Conservation (phyloP, 306 rosid species). For the Echinosophora koreensis region DNA sequence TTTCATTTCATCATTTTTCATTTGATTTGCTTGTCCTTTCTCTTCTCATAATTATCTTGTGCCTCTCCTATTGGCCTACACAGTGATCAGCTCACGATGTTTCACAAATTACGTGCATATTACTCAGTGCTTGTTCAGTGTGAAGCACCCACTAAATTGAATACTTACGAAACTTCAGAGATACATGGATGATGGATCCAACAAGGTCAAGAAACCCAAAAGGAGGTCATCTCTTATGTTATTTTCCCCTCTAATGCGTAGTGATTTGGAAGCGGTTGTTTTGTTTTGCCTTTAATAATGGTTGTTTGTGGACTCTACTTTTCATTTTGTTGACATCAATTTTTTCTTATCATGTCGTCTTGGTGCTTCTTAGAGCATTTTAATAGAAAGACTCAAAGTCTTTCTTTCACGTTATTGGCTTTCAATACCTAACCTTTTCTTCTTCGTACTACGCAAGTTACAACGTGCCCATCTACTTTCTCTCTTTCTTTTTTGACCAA, state of each 20-base stretch:
- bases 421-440: background rate
- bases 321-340: background rate
- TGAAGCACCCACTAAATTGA: slow-evolving; percentile 47
- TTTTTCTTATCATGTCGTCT: background rate
- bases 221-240: slow-evolving; percentile 12
- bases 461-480: background rate
- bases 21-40: background rate
- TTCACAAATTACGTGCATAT: slow-evolving; percentile 36
- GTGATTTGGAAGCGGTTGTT: slow-evolving; percentile 47
- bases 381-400: slow-evolving; percentile 18
- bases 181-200: slow-evolving; percentile 35
- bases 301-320: slow-evolving; percentile 29
- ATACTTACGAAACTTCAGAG: slow-evolving; percentile 25
- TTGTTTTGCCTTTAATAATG: slow-evolving; percentile 30
- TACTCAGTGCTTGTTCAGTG: slow-evolving; percentile 44
- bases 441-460: background rate
- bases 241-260: slow-evolving; percentile 43
- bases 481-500: background rate
- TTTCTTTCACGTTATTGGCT: background rate
- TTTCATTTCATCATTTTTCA: background rate
- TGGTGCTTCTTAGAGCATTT: slow-evolving; percentile 25
- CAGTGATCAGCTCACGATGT: background rate
- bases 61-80: slow-evolving; percentile 25
- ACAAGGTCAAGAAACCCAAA: slow-evolving; percentile 2
- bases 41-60: background rate